Evolutionary conservation across 768 basidiomycete species (phyloP).

Genomic region (Collybia sordida): DNA sequence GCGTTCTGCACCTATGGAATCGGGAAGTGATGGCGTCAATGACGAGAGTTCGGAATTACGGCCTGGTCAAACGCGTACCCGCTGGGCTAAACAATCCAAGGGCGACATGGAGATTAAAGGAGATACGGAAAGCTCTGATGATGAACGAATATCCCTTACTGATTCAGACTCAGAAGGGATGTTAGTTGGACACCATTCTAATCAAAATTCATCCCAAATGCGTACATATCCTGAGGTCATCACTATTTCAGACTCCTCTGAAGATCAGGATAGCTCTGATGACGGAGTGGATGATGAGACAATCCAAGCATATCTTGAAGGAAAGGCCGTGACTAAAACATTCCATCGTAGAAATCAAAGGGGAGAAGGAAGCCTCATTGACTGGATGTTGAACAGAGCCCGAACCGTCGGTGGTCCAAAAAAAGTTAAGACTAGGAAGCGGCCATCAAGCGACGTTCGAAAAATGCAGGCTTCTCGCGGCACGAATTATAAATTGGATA

Average conservation of each 20-base stretch:
- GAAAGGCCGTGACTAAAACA: conserved; percentile 10
- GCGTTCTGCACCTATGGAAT: conserved; percentile 12
- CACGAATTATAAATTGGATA: conserved; percentile 29
- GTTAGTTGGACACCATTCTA: no score
- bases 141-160: conserved; percentile 14
- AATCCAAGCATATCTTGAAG: conserved; percentile 32
- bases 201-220: conserved; percentile 1
- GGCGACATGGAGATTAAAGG: conserved; percentile 48
- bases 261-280: conserved; percentile 20
- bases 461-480: background rate
- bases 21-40: conserved; percentile 16
- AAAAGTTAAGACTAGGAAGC: conserved; percentile 18
- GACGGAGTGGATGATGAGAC: conserved; percentile 26
- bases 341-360: conserved; percentile 10
- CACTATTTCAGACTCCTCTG: conserved; percentile 12
- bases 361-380: conserved; percentile 55
- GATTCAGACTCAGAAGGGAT: conserved; percentile 2
- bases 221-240: conserved; percentile 20
- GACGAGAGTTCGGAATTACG: conserved; percentile 39
- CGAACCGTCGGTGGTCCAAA: conserved; percentile 22
- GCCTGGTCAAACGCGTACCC: conserved; percentile 52
- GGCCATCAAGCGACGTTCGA: conserved; percentile 1
- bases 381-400: conserved; percentile 64
- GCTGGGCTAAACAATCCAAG: conserved; percentile 29
- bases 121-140: conserved; percentile 62